Base-by-base conservation (phyloP, 805 yeast genomes). In the Jamesozyma rosinii region DNA sequence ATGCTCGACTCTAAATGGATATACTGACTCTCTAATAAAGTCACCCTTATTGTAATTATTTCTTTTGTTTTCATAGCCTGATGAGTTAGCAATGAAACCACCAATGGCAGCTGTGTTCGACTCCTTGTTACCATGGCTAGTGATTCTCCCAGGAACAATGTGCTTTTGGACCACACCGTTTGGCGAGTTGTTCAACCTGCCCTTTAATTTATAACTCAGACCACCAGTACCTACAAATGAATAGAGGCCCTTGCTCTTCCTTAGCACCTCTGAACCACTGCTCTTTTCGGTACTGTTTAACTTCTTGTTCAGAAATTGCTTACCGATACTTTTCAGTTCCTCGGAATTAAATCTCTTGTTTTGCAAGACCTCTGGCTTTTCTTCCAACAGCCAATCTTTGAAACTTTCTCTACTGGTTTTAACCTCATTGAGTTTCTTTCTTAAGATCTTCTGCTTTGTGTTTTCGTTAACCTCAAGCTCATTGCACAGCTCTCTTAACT, bases 221-320 rank as follows among this genome's bases (percentile, higher is more conserved):
- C 95, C 95, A 24, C 83, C 95, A 6, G 83, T 75, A 27, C 88
- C 94, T 42, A 80, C 72, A 37, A 76, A 59, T 22, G 61, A 59
- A 35, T 48, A 49, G 8, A 44, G 35, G 18, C 19, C 14, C 4
- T 34, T 34, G 19, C 11, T 19, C 20, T 34, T 34, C 6, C 34
- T 13, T n/a, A 10, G 13, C 6, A 31, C 34, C 5, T 5, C 6
- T 9, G 13, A 8, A 11, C n/a, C 10, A 15, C 47, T 46, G n/a
- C 38, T 39, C 9, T 35, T 39, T 21, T 38, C 35, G 3, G 21
- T 14, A 4, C 33, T 29, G 26, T 36, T 31, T 11, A 43, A 18
- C 21, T 35, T 40, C 31, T 53, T 55, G 34, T 58, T 58, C 30
- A 76, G 47, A 51, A 71, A 75, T 38, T 64, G 63, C n/a, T 65